Evolutionary conservation across 2,329 filamentous ascomycete species (phyloP), one percentile per base, ranked within the genome.

Genomic region (Claviceps citrina): DNA sequence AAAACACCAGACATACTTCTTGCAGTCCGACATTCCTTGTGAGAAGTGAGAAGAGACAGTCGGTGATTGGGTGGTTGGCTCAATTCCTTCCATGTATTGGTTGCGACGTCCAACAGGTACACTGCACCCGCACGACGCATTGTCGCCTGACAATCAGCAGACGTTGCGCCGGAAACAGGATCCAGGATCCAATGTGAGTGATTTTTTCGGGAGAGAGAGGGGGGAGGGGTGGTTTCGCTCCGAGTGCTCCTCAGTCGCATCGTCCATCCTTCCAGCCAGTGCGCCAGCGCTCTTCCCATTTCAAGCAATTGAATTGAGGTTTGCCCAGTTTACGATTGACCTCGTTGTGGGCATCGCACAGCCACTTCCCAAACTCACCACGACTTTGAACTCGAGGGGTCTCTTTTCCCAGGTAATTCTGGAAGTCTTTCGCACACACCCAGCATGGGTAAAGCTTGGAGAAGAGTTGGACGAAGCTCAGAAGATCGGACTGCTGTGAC

Each of bases 261-360:
- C 71, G 66, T 24, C 75, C 75, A 52, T 79, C 78, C 56, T 73
- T 76, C 80, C 83, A 95, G 0, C 91, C 91, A 1, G 82, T 91
- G 62, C 82, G 71, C 91, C 91, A 98, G 58, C 91, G 73, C 68
- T 96, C 84, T 59, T 95, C 79, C 89, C 91, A 96, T 52, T 68
- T 74, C 41, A 66, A 68, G 63, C 91, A 98, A 67, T 98, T 86
- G 63, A 98, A 98, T 50, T 72, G 71, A 44, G 74, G 70, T 71
- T 98, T 98, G 37, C 91, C 91, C 50, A 98, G 60, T 66, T 95
- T 96, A 44, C 68, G 67, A 59, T 93, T 93, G 34, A 93, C 84
- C 22, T 83, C 82, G 60, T 93, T 93, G 59, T 93, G 84, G 44
- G 84, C 84, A 53, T 82, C 78, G 55, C 84, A 93, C 58, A 91